These are phyloP conservation scores for Naganishia randhawae DNA, from an alignment of 768 basidiomycete species.

Conservation along the genomic window DNA sequence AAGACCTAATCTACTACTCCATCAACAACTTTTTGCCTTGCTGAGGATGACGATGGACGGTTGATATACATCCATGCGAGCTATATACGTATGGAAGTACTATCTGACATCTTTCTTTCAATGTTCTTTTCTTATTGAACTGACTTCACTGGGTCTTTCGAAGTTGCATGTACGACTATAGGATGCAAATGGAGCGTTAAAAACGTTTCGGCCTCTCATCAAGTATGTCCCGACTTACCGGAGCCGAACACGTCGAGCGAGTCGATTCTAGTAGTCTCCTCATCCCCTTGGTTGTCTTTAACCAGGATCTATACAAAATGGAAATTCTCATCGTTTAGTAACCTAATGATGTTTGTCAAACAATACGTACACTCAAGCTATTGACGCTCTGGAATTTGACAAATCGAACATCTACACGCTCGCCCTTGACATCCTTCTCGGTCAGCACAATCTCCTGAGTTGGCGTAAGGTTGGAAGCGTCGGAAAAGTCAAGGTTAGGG, in stretches of 20 bases:
- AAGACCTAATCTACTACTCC: too few relatives aligned
- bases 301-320: constrained; percentile 45
- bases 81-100: background rate
- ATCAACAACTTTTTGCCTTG: too few relatives aligned
- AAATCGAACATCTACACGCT: constrained; percentile 47
- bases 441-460: constrained; percentile 48
- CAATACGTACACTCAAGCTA: constrained; percentile 25
- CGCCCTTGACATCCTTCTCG: constrained; percentile 43
- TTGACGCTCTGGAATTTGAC: constrained; percentile 51
- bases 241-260: constrained; percentile 50
- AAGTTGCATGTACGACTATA: constrained; percentile 18
- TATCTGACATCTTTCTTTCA: background rate
- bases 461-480: constrained; percentile 39
- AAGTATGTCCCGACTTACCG: constrained; percentile 32
- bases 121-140: background rate
- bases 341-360: too few relatives aligned
- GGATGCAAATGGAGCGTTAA: background rate
- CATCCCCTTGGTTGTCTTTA: constrained; percentile 50
- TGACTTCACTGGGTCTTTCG: constrained; percentile 13
- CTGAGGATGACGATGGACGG: too few relatives aligned
- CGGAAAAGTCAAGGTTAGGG: constrained; percentile 45
- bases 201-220: background rate
- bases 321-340: background rate
- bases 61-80: background rate
- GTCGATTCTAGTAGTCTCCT: constrained; percentile 50